Evolutionary conservation across 345 rosid species (phyloP).

Genomic region (Gossypium stocksii): DNA sequence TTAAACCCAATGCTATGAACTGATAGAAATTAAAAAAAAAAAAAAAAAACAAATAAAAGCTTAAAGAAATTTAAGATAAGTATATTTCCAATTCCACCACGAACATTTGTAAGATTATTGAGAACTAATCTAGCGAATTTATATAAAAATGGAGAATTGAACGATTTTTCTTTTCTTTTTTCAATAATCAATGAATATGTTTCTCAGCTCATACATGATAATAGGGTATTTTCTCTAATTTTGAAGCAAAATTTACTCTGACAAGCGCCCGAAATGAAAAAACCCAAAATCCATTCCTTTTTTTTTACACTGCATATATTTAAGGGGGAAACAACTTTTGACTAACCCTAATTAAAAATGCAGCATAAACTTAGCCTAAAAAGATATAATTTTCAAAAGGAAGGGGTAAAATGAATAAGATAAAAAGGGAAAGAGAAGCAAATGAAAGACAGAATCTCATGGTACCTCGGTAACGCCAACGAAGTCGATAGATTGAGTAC

Average conservation of each 20-base stretch:
- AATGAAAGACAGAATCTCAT: not conserved
- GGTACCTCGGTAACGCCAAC: slow-evolving; percentile 62
- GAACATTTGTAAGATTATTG: not conserved
- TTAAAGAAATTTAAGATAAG: not conserved
- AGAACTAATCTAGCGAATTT: not conserved
- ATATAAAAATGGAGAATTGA: slow-evolving; percentile 3
- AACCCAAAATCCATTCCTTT: not conserved
- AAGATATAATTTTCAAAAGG: not conserved
- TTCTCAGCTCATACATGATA: not conserved
- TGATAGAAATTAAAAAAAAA: not conserved
- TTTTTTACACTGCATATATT: not conserved
- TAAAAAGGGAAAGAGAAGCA: not conserved
- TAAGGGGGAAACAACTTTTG: no score
- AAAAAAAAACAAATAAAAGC: not conserved
- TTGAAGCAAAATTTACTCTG: not conserved
- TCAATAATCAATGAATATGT: not conserved
- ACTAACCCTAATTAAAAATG: not conserved
- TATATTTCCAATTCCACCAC: not conserved
- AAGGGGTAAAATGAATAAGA: not conserved
- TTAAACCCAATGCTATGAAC: not conserved
- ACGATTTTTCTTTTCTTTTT: not conserved
- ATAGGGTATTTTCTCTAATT: not conserved
- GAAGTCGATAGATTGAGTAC: slow-evolving; percentile 28
- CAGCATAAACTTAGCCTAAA: not conserved
- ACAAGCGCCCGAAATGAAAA: not conserved